phyloP scores from a whole-genome alignment of 805 yeast species.

The Wickerhamomyces ciferrii region DNA sequence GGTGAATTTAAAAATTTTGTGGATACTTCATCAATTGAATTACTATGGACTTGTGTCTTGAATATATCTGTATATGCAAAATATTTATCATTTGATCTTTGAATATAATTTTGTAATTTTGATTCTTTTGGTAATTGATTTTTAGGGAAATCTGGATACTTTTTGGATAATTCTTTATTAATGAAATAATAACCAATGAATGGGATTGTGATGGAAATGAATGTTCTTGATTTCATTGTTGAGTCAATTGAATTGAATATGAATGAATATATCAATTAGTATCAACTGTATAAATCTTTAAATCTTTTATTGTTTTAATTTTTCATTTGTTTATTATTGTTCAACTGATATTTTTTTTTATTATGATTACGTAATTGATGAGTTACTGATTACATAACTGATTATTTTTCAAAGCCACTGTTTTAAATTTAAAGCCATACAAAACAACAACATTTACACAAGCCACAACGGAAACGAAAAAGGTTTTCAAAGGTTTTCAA shows the following conservation, averaged over 20 bases:
- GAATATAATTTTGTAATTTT: constrained; percentile 1
- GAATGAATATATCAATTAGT: too few relatives aligned
- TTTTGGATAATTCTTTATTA: constrained; percentile 9
- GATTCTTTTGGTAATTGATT: constrained; percentile 14
- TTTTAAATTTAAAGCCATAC: too few relatives aligned
- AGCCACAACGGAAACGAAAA: too few relatives aligned
- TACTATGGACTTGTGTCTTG: constrained; percentile 1
- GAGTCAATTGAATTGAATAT: background rate
- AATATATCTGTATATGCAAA: constrained; percentile 17
- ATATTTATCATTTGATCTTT: constrained; percentile 2
- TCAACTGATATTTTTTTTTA: too few relatives aligned
- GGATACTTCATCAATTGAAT: background rate
- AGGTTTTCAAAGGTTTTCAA: too few relatives aligned
- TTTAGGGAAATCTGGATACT: constrained; percentile 14
- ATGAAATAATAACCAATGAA: constrained; percentile 12
- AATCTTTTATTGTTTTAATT: too few relatives aligned
- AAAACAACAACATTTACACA: too few relatives aligned
- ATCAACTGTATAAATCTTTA: too few relatives aligned
- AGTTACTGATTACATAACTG: too few relatives aligned
- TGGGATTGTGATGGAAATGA: constrained; percentile 3
- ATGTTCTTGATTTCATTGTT: background rate
- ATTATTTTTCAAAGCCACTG: too few relatives aligned
- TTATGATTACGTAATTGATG: too few relatives aligned
- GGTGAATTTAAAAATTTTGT: background rate
- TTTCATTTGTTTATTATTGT: too few relatives aligned